Evolutionary conservation across 2,329 filamentous ascomycete genomes (phyloP).

Genomic region (Hawksworthiomyces lignivorus): DNA sequence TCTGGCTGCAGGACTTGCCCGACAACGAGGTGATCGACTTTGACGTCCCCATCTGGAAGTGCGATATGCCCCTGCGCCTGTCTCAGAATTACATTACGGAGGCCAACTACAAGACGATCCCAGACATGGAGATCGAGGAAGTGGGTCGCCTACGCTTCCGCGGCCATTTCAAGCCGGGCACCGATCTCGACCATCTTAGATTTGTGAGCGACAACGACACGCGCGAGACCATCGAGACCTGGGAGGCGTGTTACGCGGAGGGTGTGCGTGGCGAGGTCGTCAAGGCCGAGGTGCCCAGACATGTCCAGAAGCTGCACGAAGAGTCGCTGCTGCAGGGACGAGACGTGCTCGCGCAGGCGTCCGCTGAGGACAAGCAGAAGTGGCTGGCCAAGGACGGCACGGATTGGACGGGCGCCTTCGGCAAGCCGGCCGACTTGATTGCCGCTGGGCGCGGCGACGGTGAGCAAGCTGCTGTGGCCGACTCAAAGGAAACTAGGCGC

Average conservation of each 20-base stretch:
- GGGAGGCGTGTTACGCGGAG: constrained; percentile 86
- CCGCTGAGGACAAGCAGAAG: constrained; percentile 63
- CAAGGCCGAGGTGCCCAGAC: constrained; percentile 62
- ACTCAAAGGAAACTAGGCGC: too few species aligned
- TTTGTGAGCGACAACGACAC: constrained; percentile 84
- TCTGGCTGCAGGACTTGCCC: constrained; percentile 80
- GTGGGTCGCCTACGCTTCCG: constrained; percentile 75
- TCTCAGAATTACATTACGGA: constrained; percentile 91
- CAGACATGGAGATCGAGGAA: constrained; percentile 70
- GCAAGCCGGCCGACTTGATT: constrained; percentile 52
- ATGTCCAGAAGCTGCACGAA: constrained; percentile 71
- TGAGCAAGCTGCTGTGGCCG: too few species aligned
- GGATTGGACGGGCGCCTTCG: constrained; percentile 84
- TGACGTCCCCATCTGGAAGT: constrained; percentile 86
- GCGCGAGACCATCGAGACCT: constrained; percentile 88
- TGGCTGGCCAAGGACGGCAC: constrained; percentile 76
- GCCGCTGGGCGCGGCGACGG: too few species aligned
- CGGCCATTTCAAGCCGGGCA: constrained; percentile 80
- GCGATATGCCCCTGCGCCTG: constrained; percentile 64
- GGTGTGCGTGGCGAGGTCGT: constrained; percentile 71
- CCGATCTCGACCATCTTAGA: constrained; percentile 73
- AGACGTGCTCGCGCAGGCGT: constrained; percentile 68
- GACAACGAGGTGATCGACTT: constrained; percentile 73
- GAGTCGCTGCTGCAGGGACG: constrained; percentile 70
- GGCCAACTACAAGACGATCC: constrained; percentile 59